Conservation (phyloP, 768 basidiomycete genomes). For the Leccinum barrowsii region DNA sequence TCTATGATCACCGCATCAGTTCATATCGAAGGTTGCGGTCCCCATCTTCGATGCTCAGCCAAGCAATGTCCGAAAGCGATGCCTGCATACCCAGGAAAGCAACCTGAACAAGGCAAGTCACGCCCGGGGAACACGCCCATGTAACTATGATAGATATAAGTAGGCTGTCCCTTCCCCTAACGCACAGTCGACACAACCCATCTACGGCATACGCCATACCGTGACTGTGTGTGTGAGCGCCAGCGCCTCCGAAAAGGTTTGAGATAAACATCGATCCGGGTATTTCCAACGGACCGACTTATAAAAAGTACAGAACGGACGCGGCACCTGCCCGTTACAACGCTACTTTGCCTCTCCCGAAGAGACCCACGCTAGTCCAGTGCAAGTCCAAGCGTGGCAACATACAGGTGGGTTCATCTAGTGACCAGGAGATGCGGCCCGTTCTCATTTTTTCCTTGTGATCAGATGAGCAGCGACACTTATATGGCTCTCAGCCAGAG, state of each 20-base stretch:
- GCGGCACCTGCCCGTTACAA: neutral
- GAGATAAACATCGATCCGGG: neutral
- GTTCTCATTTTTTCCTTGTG: neutral
- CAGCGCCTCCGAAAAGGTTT: neutral
- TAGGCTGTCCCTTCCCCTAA: neutral
- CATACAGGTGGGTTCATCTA: neutral
- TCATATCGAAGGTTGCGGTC: neutral
- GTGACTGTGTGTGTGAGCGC: neutral
- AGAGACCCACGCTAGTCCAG: neutral
- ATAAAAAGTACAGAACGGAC: neutral
- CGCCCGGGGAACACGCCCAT: neutral
- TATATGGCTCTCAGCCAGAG: conserved; percentile 10
- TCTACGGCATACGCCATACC: neutral
- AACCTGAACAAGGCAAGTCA: neutral
- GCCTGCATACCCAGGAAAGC: neutral
- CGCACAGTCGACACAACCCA: neutral
- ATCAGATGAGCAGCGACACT: conserved; percentile 17
- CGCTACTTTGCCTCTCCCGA: neutral
- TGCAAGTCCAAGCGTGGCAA: neutral
- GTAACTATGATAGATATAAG: neutral
- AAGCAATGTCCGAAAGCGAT: neutral
- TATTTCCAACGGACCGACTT: neutral
- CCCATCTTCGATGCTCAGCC: neutral
- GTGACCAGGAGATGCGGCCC: neutral
- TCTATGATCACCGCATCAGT: neutral